phyloP scores from a whole-genome alignment of 1,139 yeast genomes.

The Yamadazyma triangularis region DNA sequence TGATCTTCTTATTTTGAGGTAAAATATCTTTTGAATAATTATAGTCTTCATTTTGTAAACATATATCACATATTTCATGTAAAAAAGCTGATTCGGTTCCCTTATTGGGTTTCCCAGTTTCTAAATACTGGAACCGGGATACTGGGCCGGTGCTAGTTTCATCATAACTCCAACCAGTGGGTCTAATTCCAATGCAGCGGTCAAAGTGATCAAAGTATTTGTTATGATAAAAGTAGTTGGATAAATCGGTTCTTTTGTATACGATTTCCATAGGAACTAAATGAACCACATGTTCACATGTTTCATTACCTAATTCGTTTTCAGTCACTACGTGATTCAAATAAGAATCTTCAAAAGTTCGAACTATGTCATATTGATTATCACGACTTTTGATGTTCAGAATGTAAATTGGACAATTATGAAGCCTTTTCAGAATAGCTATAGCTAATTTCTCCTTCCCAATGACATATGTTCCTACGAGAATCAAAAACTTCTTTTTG shows the following conservation, averaged over 20 bases:
- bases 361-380: conserved; percentile 40
- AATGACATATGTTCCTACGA: conserved; percentile 87
- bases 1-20: conserved; percentile 22
- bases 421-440: conserved; percentile 53
- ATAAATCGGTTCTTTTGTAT: conserved; percentile 30
- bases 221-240: conserved; percentile 48
- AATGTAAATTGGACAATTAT: conserved; percentile 42
- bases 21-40: conserved; percentile 26
- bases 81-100: conserved; percentile 6
- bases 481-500: conserved; percentile 48
- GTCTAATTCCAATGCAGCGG: conserved; percentile 60
- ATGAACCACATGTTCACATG: conserved; percentile 58
- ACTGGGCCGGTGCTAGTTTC: too few relatives aligned
- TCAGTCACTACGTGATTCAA: conserved; percentile 26
- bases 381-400: conserved; percentile 50
- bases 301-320: conserved; percentile 29
- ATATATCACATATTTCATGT: conserved; percentile 11
- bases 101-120: conserved; percentile 15
- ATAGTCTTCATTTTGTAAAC: conserved; percentile 18
- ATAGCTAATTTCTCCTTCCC: conserved; percentile 88
- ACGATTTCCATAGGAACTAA: conserved; percentile 59
- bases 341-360: conserved; percentile 28
- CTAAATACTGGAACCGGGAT: conserved; percentile 4
- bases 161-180: conserved; percentile 86
- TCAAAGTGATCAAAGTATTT: conserved; percentile 44